These are phyloP conservation scores for Viola odorata DNA, from an alignment of 345 rosid species.

Conservation along the genomic window DNA sequence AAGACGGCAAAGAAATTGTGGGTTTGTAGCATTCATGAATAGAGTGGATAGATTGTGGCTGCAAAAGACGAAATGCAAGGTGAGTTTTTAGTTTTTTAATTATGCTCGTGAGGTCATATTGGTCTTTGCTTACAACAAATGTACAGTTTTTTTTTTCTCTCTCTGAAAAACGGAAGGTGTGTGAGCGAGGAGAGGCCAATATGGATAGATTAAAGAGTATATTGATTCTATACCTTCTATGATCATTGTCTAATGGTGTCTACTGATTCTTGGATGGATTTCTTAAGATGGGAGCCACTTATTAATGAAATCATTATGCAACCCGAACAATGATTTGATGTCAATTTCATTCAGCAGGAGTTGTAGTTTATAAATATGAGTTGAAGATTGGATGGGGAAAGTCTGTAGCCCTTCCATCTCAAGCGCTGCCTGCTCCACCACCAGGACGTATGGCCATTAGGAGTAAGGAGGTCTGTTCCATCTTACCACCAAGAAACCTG, in stretches of 20 bases:
- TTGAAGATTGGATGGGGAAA: conserved; percentile 99
- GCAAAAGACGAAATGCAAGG: conserved; percentile 99
- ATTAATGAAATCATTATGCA: not conserved
- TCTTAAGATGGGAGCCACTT: too few species aligned
- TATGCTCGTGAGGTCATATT: too few species aligned
- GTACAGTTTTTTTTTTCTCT: too few species aligned
- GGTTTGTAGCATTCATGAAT: conserved; percentile 96
- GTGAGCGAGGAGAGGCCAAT: too few species aligned
- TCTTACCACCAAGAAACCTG: not conserved
- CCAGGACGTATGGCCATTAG: conserved; percentile 99
- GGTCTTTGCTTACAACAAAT: too few species aligned
- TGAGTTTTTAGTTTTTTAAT: not conserved
- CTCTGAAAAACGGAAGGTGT: too few species aligned
- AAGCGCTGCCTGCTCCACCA: conserved; percentile 97
- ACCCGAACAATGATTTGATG: not conserved
- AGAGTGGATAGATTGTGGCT: conserved; percentile 97
- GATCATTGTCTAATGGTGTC: too few species aligned
- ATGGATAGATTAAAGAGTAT: too few species aligned
- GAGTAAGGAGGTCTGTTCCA: conserved; percentile 82
- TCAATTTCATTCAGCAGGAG: conserved; percentile 47
- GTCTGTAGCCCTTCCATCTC: conserved; percentile 98
- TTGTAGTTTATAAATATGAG: conserved; percentile 89
- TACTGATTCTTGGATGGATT: too few species aligned
- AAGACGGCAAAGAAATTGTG: conserved; percentile 91
- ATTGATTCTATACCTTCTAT: too few species aligned